These are phyloP conservation scores for Euptelea pleiosperma DNA, from an alignment of 164 flowering plant species.

Conservation along the genomic window DNA sequence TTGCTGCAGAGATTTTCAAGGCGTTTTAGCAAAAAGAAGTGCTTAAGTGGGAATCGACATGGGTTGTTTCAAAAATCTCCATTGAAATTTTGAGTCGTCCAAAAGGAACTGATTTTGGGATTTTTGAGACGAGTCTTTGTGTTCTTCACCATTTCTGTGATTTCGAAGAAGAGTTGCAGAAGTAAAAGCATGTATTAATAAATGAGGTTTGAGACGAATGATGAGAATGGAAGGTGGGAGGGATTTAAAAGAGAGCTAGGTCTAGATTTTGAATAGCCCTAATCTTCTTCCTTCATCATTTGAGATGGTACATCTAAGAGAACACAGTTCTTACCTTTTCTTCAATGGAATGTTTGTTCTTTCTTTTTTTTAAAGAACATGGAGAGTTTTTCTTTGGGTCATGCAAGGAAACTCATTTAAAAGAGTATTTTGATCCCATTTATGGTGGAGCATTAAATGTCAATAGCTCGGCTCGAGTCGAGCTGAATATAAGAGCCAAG, in stretches of 20 bases:
- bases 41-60: conserved; percentile 11
- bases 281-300: too few relatives aligned
- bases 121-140: conserved; percentile 8
- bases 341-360: too few relatives aligned
- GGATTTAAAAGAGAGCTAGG: neutral
- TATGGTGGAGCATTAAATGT: too few relatives aligned
- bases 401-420: too few relatives aligned
- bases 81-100: conserved; percentile 3
- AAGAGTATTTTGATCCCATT: too few relatives aligned
- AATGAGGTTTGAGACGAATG: conserved; percentile 3
- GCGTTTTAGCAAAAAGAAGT: conserved; percentile 26
- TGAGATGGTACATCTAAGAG: too few relatives aligned
- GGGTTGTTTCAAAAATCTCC: conserved; percentile 11
- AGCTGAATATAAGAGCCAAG: too few relatives aligned
- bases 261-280: too few relatives aligned
- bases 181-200: neutral
- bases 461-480: too few relatives aligned
- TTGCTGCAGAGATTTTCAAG: conserved; percentile 33
- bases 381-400: too few relatives aligned
- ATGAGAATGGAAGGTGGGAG: neutral
- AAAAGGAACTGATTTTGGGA: neutral
- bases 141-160: neutral
- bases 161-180: neutral
- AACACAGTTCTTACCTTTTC: too few relatives aligned
- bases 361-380: too few relatives aligned